Evolutionary conservation across 768 basidiomycete species (phyloP).

Genomic region (Russula sp.): DNA sequence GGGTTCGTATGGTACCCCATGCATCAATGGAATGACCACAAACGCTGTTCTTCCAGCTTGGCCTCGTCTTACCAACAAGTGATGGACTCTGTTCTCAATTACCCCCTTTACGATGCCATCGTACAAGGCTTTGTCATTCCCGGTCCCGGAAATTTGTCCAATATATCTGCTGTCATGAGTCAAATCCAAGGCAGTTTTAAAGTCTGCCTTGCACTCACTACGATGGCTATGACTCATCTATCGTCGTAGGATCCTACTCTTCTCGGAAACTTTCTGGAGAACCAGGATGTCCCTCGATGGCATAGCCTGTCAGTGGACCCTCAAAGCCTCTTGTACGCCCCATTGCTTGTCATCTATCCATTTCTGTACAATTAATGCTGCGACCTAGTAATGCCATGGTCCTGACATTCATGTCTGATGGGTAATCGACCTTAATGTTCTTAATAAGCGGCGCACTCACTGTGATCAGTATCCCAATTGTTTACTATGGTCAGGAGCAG

Average conservation of each 20-base stretch:
- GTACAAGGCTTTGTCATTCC: conserved; percentile 64
- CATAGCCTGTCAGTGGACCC: conserved; percentile 62
- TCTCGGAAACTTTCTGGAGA: conserved; percentile 75
- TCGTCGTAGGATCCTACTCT: conserved; percentile 29
- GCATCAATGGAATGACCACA: conserved; percentile 18
- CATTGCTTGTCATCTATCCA: not conserved
- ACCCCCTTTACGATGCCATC: conserved; percentile 59
- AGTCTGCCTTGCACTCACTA: conserved; percentile 22
- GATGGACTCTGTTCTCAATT: conserved; percentile 66
- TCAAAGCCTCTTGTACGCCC: conserved; percentile 56
- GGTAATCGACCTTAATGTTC: conserved; percentile 28
- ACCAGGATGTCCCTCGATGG: conserved; percentile 74
- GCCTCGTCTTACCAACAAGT: conserved; percentile 52
- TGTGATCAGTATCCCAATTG: conserved; percentile 53
- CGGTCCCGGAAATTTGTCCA: conserved; percentile 56
- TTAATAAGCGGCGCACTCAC: not conserved
- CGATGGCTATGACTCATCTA: not conserved
- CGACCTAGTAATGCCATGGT: conserved; percentile 59
- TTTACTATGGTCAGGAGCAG: conserved; percentile 81
- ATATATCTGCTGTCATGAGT: conserved; percentile 42
- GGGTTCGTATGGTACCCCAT: conserved; percentile 31
- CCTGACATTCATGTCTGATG: conserved; percentile 69
- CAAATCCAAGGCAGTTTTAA: conserved; percentile 49
- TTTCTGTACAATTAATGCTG: conserved; percentile 10
- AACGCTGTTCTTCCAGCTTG: conserved; percentile 31